phyloP scores from a whole-genome alignment of 1,284 basidiomycete species.

The Irpex rosettiformis region DNA sequence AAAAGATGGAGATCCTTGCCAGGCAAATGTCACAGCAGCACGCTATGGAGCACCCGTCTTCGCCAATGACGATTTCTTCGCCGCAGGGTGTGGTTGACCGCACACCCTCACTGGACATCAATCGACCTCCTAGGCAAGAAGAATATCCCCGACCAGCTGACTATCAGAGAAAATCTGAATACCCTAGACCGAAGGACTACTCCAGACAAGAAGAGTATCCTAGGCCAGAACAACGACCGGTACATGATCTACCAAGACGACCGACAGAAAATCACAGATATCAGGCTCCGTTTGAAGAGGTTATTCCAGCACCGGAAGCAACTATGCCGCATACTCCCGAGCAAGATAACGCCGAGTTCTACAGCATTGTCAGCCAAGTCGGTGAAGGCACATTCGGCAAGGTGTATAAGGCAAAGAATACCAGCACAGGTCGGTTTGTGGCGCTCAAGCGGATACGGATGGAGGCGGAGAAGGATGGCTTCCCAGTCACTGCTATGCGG shows the following conservation, averaged over 20 bases:
- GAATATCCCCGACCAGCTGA: not conserved
- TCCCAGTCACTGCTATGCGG: constrained; percentile 98
- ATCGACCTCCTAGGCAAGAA: not conserved
- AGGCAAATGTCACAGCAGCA: not conserved
- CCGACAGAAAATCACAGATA: not conserved
- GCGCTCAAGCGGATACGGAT: constrained; percentile 97
- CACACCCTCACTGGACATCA: not conserved
- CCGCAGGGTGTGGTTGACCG: not conserved
- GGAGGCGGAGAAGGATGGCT: constrained; percentile 97
- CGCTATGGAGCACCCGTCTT: not conserved
- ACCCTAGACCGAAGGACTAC: not conserved
- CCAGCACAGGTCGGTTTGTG: constrained; percentile 71
- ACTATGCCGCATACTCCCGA: constrained; percentile 12
- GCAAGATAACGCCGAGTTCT: constrained; percentile 56
- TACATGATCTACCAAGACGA: not conserved
- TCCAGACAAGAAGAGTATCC: not conserved
- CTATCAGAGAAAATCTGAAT: not conserved
- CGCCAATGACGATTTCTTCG: not conserved
- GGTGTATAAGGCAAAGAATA: constrained; percentile 95
- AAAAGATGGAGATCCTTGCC: not conserved
- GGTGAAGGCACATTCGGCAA: constrained; percentile 99
- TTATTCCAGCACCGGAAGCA: constrained; percentile 6
- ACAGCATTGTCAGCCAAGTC: constrained; percentile 89
- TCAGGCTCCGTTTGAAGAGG: not conserved
- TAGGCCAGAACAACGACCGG: not conserved